phyloP scores from a whole-genome alignment of 2,329 filamentous ascomycete genomes.

The Beauveria asiatica region DNA sequence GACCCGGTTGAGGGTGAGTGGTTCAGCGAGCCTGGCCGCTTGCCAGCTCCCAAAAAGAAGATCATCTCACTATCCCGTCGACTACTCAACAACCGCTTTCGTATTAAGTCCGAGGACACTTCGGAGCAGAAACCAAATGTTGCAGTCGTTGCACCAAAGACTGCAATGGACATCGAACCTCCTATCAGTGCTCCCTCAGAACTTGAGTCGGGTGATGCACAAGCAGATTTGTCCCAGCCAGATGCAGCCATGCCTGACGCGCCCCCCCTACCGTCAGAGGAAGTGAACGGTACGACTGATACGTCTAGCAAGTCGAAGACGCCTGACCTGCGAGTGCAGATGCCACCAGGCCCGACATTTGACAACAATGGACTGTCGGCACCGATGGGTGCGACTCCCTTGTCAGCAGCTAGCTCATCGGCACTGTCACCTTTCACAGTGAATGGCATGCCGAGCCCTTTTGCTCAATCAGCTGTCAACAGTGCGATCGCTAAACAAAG shows the following conservation, averaged over 20 bases:
- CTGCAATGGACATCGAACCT: not conserved
- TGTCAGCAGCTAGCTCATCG: constrained; percentile 35
- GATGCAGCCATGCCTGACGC: constrained; percentile 5
- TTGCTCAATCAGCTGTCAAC: constrained; percentile 33
- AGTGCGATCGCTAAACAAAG: constrained; percentile 42
- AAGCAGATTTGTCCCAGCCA: not conserved
- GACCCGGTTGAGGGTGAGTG: constrained; percentile 45
- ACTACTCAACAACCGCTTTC: constrained; percentile 40
- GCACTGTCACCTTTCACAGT: constrained; percentile 43
- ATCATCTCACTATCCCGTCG: constrained; percentile 46
- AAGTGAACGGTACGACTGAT: constrained; percentile 13
- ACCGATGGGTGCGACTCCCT: constrained; percentile 34
- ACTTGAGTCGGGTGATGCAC: not conserved
- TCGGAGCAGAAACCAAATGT: constrained; percentile 23
- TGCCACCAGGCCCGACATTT: constrained; percentile 48
- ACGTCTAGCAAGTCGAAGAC: constrained; percentile 28
- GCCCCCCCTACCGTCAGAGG: not conserved
- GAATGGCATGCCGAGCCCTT: constrained; percentile 32
- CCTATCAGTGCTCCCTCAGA: constrained; percentile 33
- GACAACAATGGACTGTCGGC: constrained; percentile 28
- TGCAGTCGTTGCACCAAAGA: constrained; percentile 12
- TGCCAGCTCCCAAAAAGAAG: constrained; percentile 34
- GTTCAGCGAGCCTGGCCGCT: constrained; percentile 33
- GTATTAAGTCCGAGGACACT: constrained; percentile 32
- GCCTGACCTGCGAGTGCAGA: constrained; percentile 43